Percentiles rank a stretch among this genome's conserved stretches.
phyloP scores from a whole-genome alignment of 1,139 yeast species.

The Pichia inconspicua region DNA sequence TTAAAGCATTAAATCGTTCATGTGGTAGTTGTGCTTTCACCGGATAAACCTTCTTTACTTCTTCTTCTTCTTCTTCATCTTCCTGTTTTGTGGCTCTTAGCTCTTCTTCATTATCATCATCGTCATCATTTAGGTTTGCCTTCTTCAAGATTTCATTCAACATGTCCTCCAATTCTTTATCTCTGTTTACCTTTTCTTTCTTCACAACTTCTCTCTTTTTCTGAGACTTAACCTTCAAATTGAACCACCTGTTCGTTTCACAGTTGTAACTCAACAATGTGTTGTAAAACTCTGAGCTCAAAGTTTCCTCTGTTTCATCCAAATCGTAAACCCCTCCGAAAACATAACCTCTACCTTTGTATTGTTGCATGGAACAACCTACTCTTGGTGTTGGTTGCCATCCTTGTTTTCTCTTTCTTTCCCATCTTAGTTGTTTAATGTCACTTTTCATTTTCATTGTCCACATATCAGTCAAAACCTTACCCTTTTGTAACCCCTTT shows the following conservation, averaged over 20 bases:
- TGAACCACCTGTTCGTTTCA: slow-evolving; percentile 86
- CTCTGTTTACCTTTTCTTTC: slow-evolving; percentile 50
- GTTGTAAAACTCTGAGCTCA: slow-evolving; percentile 80
- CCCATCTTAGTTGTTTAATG: slow-evolving; percentile 75
- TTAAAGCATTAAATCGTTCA: slow-evolving; percentile 78
- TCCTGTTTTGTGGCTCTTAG: slow-evolving; percentile 8
- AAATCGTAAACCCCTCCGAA: slow-evolving; percentile 96
- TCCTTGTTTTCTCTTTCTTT: slow-evolving; percentile 82
- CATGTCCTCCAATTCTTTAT: slow-evolving; percentile 76
- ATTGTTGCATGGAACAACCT: slow-evolving; percentile 87
- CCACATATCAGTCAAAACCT: slow-evolving; percentile 88
- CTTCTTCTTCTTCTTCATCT: slow-evolving; percentile 31
- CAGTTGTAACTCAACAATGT: slow-evolving; percentile 74
- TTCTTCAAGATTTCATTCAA: slow-evolving; percentile 68
- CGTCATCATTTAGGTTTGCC: slow-evolving; percentile 53
- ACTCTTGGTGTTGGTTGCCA: slow-evolving; percentile 86
- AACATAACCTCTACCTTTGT: slow-evolving; percentile 85
- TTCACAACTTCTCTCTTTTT: slow-evolving; percentile 41
- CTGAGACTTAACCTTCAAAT: slow-evolving; percentile 57
- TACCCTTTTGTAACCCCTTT: slow-evolving; percentile 85
- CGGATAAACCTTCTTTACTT: slow-evolving; percentile 40
- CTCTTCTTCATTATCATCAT: slow-evolving; percentile 30
- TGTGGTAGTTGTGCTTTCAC: slow-evolving; percentile 66
- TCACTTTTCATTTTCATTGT: slow-evolving; percentile 79
- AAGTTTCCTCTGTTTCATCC: slow-evolving; percentile 89